These are phyloP conservation scores for Coemansia sp. DNA, from an alignment of 192 early-diverging fungal species.

Conservation along the genomic window DNA sequence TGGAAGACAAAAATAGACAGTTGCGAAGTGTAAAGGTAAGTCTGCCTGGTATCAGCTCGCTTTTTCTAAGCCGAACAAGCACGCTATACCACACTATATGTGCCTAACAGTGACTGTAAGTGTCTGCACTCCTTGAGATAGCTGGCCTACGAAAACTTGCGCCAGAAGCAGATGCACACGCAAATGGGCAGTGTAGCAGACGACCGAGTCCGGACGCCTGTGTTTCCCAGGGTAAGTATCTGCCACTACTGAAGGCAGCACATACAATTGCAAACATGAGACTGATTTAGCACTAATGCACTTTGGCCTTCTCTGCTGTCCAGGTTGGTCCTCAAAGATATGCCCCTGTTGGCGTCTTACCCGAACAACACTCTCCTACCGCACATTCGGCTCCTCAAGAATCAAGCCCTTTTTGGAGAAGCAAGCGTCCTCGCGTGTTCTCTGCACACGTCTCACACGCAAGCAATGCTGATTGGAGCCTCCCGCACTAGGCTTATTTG, in stretches of 20 bases:
- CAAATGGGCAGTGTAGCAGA: constrained; percentile 4
- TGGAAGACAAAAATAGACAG: constrained; percentile 56
- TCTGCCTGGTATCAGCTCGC: neutral
- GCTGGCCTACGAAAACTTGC: constrained; percentile 41
- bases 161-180: constrained; percentile 17
- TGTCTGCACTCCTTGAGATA: neutral
- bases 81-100: too few relatives aligned
- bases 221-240: constrained; percentile 12
- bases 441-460: neutral
- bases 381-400: neutral
- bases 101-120: neutral
- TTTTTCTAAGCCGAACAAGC: neutral
- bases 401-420: neutral
- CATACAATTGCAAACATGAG: neutral
- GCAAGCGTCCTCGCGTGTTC: constrained; percentile 4
- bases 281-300: neutral
- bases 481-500: neutral
- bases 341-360: neutral
- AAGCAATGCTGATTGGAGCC: constrained; percentile 8
- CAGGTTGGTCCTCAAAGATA: constrained; percentile 1
- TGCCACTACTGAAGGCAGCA: neutral
- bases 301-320: neutral
- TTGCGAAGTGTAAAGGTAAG: constrained; percentile 55
- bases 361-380: neutral
- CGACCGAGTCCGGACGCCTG: neutral